These are phyloP conservation scores for Lentinus tigrinus DNA, from an alignment of 768 basidiomycete genomes.

Conservation along the genomic window DNA sequence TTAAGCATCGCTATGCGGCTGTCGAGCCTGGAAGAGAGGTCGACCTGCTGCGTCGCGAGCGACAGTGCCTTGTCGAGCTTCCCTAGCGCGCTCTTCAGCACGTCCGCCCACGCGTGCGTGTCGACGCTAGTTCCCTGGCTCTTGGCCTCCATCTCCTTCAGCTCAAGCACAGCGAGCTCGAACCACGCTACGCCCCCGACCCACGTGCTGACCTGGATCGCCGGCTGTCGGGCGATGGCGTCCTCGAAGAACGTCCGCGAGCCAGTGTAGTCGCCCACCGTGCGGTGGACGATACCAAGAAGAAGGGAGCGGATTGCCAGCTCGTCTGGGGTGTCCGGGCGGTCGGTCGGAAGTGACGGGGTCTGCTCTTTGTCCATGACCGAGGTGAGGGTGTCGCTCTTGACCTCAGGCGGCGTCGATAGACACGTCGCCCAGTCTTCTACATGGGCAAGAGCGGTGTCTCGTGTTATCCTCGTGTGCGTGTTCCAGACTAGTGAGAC, in stretches of 20 bases:
- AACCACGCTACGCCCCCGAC: constrained; percentile 64
- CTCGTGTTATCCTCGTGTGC: constrained; percentile 56
- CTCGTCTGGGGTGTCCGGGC: constrained; percentile 63
- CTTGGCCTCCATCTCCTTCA: constrained; percentile 50
- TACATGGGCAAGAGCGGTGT: constrained; percentile 59
- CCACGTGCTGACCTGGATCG: constrained; percentile 61
- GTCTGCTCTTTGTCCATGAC: constrained; percentile 5
- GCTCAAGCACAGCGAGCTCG: constrained; percentile 68
- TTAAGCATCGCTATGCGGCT: constrained; percentile 66
- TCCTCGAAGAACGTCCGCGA: constrained; percentile 52
- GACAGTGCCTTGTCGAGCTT: constrained; percentile 53
- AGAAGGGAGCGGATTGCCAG: constrained; percentile 66
- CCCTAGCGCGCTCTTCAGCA: constrained; percentile 45
- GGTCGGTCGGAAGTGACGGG: background rate
- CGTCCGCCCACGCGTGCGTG: constrained; percentile 43
- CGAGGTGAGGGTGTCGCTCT: constrained; percentile 28
- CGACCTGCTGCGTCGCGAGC: constrained; percentile 50
- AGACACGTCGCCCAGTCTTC: constrained; percentile 48
- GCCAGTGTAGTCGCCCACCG: constrained; percentile 43
- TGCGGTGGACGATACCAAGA: constrained; percentile 66
- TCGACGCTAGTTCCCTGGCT: constrained; percentile 2
- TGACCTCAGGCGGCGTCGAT: constrained; percentile 39
- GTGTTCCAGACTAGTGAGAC: constrained; percentile 69
- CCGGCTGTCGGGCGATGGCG: constrained; percentile 41
- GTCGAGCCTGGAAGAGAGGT: constrained; percentile 68